Evolutionary conservation across 352 stramenopile species (phyloP), one percentile per base, ranked within the genome.

Genomic region (Pythium pyrilobum): DNA sequence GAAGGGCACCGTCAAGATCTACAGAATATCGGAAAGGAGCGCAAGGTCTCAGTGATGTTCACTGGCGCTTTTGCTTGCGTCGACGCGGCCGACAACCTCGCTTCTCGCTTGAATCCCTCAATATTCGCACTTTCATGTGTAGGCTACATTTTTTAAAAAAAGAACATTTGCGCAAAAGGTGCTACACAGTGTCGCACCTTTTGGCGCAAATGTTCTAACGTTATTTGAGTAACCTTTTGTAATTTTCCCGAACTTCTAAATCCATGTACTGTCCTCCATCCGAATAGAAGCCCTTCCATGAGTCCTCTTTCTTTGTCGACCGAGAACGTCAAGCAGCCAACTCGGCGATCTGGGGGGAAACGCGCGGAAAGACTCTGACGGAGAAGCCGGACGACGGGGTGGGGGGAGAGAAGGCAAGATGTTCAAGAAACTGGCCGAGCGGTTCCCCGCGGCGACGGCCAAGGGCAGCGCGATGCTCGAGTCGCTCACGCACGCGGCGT

Each of bases 351-450:
- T n/a, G n/a, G n/a, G n/a, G n/a, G n/a, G n/a, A n/a, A n/a, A n/a
- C n/a, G n/a, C n/a, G n/a, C n/a, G n/a, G n/a, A n/a, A n/a, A n/a
- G n/a, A n/a, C n/a, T n/a, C n/a, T n/a, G n/a, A n/a, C n/a, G n/a
- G n/a, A n/a, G n/a, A n/a, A n/a, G n/a, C n/a, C n/a, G n/a, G n/a
- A n/a, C n/a, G n/a, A n/a, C n/a, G n/a, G n/a, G n/a, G n/a, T n/a
- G n/a, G n/a, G n/a, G n/a, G n/a, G n/a, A n/a, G n/a, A n/a, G 25
- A 27, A 45, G 15, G 33, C 27, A 43, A 42, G 18, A 92, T 92
- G 81, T 74, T 92, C 59, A 92, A 89, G 74, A 84, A 74, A 53
- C 68, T 89, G 20, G 79, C 81, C 29, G 78, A 92, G 64, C 74
- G 77, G 40, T 89, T 92, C 66, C 81, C 81, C 21, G 68, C 66